Percentiles rank a stretch among this genome's conserved stretches.
These are phyloP conservation scores for Candida krabiensis DNA, from an alignment of 805 yeast species.

Conservation along the genomic window DNA sequence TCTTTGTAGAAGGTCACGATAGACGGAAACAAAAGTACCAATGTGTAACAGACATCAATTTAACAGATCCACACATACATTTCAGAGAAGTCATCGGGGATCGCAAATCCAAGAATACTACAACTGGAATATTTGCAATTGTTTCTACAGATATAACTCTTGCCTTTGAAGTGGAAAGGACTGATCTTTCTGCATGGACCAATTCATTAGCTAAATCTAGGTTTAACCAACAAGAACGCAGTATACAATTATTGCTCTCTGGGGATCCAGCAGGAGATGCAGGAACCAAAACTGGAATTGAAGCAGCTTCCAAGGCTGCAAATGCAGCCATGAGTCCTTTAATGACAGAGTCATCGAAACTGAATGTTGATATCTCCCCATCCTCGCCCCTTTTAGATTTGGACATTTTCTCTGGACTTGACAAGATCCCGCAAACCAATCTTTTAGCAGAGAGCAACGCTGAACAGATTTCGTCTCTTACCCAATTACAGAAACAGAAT, in stretches of 20 bases:
- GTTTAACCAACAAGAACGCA: conserved; percentile 46
- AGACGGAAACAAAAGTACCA: conserved; percentile 41
- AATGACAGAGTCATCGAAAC: conserved; percentile 10
- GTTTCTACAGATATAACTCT: conserved; percentile 55
- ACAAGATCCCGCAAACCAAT: no score
- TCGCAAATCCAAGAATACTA: conserved; percentile 35
- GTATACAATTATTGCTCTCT: conserved; percentile 25
- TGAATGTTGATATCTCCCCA: conserved; percentile 17
- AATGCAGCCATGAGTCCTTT: conserved; percentile 19
- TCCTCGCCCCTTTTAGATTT: conserved; percentile 17
- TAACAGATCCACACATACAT: conserved; percentile 50
- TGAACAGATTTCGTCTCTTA: no score
- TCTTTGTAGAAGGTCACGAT: conserved; percentile 45
- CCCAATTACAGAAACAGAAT: not conserved
- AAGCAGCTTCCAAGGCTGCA: conserved; percentile 40
- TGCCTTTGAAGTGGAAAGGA: conserved; percentile 54
- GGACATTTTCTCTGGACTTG: conserved; percentile 11
- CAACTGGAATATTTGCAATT: conserved; percentile 54
- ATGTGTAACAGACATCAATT: conserved; percentile 52
- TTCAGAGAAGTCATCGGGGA: conserved; percentile 59
- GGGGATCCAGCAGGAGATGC: conserved; percentile 31
- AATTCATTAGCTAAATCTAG: conserved; percentile 50
- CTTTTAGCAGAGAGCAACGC: no score
- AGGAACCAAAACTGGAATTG: conserved; percentile 32
- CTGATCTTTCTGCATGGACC: conserved; percentile 59